Base-by-base conservation (phyloP, 768 basidiomycete genomes). In the Exsudoporus frostii region DNA sequence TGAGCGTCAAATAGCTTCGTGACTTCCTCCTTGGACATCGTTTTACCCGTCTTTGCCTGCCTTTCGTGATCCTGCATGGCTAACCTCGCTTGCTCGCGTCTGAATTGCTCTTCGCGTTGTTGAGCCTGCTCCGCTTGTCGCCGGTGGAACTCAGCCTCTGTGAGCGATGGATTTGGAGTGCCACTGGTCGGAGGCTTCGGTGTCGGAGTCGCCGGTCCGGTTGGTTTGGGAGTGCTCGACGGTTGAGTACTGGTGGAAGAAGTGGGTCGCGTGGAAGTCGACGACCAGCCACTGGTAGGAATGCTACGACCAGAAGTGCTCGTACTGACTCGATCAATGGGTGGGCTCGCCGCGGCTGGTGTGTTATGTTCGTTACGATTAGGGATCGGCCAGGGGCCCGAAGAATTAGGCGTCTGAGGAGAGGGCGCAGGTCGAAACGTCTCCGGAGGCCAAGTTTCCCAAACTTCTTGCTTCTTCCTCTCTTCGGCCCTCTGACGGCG, bases 81-180 rank as follows among this genome's bases (percentile, higher is more conserved):
- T 57, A 78, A 39, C 40, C 76, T 73, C 65, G 86, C 85, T 65
- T 90, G 86, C 65, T 88, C 84, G 53, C 75, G 76, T 40, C 79
- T 79, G 71, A 88, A 90, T 50, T 74, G 74, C 73, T 88, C 86
- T 62, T 85, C 82, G 64, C 86, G 88, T 54, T 78, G 74, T 42
- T 80, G 76, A 27, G 79, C 79, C 29, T 83, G 79, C 60, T 88
- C 84, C 20, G 77, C 82, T 55, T 86, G 83, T 15, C 80, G 80
- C 29, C 84, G 80, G 19, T 77, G 72, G 79, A 85, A 83, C 48
- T 87, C 84, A 5, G 76, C 74, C 56, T 84, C 79, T 11, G 74
- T 57, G 14, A 64, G 36, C 32, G 67, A 47, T 19, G 65, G 9
- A n/a, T n/a, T 61, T 17, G 60, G 65, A 7, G 60, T 56, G 46